A percentile compares a stretch with the other conserved stretches of the same genome.
These are phyloP conservation scores for Ogataea nakhonphanomensis DNA, from an alignment of 805 yeast species.

Conservation along the genomic window DNA sequence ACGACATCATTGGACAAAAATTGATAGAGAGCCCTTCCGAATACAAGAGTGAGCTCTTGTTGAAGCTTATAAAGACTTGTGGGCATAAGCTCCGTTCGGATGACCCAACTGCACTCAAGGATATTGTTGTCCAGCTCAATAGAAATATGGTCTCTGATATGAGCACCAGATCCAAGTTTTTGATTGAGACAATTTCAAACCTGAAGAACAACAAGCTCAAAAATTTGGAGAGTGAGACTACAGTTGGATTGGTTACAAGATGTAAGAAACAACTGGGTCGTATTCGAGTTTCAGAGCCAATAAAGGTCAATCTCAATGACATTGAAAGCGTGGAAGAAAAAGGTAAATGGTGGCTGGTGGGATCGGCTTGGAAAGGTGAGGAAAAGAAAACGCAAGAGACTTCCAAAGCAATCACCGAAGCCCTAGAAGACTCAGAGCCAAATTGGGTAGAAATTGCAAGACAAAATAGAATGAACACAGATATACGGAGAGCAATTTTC, in stretches of 20 bases:
- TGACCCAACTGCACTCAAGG: constrained; percentile 82
- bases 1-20: constrained; percentile 60
- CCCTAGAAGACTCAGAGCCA: constrained; percentile 68
- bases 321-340: constrained; percentile 69
- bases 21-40: constrained; percentile 50
- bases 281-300: constrained; percentile 61
- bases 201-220: constrained; percentile 82
- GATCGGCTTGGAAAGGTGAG: constrained; percentile 91
- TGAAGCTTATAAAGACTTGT: constrained; percentile 67
- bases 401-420: constrained; percentile 49
- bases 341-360: constrained; percentile 99
- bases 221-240: constrained; percentile 45
- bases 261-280: constrained; percentile 62
- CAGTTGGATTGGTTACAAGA: constrained; percentile 50
- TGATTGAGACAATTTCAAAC: constrained; percentile 80
- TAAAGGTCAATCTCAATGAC: constrained; percentile 81
- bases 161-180: constrained; percentile 70
- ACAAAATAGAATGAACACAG: constrained; percentile 91
- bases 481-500: constrained; percentile 88
- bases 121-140: constrained; percentile 63
- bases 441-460: constrained; percentile 88
- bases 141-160: constrained; percentile 38
- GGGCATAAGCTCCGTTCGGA: constrained; percentile 87
- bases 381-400: constrained; percentile 34
- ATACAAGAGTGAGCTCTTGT: constrained; percentile 68